phyloP scores from a whole-genome alignment of 495 filamentous ascomycete genomes.

The Mycothermus thermophilus region DNA sequence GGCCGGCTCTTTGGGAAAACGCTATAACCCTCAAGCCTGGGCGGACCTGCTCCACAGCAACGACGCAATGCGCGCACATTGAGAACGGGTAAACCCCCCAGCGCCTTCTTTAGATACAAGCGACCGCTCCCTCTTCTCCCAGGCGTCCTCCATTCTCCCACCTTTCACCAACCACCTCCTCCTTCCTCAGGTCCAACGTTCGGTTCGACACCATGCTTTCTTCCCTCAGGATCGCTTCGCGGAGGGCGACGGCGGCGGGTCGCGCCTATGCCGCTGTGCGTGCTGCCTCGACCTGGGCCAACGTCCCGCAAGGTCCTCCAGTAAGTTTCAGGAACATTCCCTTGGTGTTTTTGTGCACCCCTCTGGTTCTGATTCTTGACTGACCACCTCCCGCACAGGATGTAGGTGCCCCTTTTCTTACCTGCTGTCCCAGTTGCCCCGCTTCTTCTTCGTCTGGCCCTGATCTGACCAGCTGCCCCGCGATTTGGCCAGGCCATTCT shows the following conservation, averaged over 20 bases:
- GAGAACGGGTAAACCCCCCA: too few relatives aligned
- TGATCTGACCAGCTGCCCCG: constrained; percentile 12
- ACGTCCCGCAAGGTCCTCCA: constrained; percentile 83
- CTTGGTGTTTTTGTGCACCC: too few relatives aligned
- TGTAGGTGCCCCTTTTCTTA: constrained; percentile 34
- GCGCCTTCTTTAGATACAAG: too few relatives aligned
- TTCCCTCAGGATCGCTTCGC: constrained; percentile 22
- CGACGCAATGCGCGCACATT: too few relatives aligned
- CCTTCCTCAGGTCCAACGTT: neutral
- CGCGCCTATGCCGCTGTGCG: constrained; percentile 41
- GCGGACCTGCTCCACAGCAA: constrained; percentile 1
- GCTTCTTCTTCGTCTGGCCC: neutral
- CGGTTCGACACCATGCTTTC: too few relatives aligned
- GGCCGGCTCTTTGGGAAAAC: neutral
- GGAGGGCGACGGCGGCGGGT: constrained; percentile 22
- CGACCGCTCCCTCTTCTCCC: neutral
- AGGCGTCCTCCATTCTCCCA: too few relatives aligned
- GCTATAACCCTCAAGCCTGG: too few relatives aligned
- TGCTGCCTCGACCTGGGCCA: constrained; percentile 72
- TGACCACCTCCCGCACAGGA: constrained; percentile 30
- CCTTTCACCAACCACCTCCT: too few relatives aligned
- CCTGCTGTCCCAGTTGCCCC: neutral
- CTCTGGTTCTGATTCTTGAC: constrained; percentile 13
- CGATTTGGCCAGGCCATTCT: constrained; percentile 54
- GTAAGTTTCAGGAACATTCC: constrained; percentile 41